Evolutionary conservation across 2,329 filamentous ascomycete genomes (phyloP), one percentile per base, ranked within the genome.

Genomic region (Aquanectria penicillioides): DNA sequence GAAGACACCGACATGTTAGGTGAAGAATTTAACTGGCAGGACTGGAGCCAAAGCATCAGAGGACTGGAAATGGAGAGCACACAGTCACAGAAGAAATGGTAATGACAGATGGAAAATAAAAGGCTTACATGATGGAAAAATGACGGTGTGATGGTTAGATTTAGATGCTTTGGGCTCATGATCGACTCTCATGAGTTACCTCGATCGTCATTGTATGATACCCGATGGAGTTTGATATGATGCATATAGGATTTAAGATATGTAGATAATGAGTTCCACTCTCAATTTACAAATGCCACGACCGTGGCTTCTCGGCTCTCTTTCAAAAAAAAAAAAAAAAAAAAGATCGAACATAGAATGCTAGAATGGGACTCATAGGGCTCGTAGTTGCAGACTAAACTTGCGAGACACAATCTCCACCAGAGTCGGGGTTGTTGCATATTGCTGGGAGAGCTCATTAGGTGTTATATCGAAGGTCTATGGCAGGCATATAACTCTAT

Each of bases 21-120:
- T 2, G 73, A 75, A 3, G 74, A 77, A 6, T 82, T 83, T 57
- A 76, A 82, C 61, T 83, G 81, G 81, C 77, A 82, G 44, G 77
- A 78, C 53, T 83, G 81, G 78, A 78, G 77, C 55, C 75, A 80
- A 53, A 79, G 68, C 61, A 74, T 80, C 37, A 73, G 73, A 23
- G 76, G 75, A 0, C 57, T 79, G 52, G 77, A 77, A 66, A 74
- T 75, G 66, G 73, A 69, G 43, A 67, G 62, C 23, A 60, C 62
- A 1, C 67, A 69, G 34, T 48, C 62, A 5, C 65, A 51, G 5
- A 63, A 67, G 33, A 56, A 57, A 23, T 71, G 70, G 69, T 69
- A 48, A 62, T 47, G 34, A 33, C 37, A 11, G 6, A 13, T 23
- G 15, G 20, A 20, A 18, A 33, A 26, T 29, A n/a, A 31, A n/a